Evolutionary conservation across 345 rosid species (phyloP).

Genomic region (Lepidium sativum): DNA sequence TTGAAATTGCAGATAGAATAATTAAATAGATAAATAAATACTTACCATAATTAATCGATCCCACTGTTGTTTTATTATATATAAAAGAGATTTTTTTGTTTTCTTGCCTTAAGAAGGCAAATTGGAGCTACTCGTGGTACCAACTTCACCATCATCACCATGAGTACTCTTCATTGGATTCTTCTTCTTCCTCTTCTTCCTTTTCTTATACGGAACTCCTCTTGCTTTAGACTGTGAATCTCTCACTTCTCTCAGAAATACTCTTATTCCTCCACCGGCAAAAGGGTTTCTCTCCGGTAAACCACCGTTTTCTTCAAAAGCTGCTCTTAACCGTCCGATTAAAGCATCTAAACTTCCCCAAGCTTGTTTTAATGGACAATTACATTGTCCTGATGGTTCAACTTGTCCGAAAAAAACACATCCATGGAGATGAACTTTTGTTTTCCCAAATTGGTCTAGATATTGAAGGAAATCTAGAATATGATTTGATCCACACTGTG

Average conservation of each 20-base stretch:
- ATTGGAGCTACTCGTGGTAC: slow-evolving; percentile 22
- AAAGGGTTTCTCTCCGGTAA: slow-evolving; percentile 78
- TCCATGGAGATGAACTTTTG: slow-evolving; percentile 78
- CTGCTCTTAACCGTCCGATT: slow-evolving; percentile 83
- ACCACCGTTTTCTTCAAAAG: slow-evolving; percentile 80
- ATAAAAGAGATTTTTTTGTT: slow-evolving; percentile 5
- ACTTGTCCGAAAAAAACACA: slow-evolving; percentile 74
- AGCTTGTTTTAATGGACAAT: slow-evolving; percentile 77
- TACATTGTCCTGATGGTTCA: slow-evolving; percentile 74
- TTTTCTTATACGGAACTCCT: slow-evolving; percentile 86
- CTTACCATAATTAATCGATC: slow-evolving; percentile 19
- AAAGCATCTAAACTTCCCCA: slow-evolving; percentile 95
- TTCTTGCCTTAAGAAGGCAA: slow-evolving; percentile 22
- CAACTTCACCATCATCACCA: slow-evolving; percentile 19
- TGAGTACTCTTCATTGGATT: slow-evolving; percentile 20
- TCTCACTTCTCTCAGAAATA: slow-evolving; percentile 70
- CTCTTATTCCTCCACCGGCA: slow-evolving; percentile 61
- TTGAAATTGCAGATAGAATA: background rate
- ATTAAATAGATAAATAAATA: background rate
- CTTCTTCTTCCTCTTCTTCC: slow-evolving; percentile 61
- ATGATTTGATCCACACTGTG: slow-evolving; percentile 57
- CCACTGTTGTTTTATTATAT: slow-evolving; percentile 17
- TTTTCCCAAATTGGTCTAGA: slow-evolving; percentile 83
- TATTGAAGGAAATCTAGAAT: slow-evolving; percentile 77
- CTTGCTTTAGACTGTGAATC: slow-evolving; percentile 81